Evolutionary conservation across 805 yeast species (phyloP).

Genomic region (Ogataea pini): DNA sequence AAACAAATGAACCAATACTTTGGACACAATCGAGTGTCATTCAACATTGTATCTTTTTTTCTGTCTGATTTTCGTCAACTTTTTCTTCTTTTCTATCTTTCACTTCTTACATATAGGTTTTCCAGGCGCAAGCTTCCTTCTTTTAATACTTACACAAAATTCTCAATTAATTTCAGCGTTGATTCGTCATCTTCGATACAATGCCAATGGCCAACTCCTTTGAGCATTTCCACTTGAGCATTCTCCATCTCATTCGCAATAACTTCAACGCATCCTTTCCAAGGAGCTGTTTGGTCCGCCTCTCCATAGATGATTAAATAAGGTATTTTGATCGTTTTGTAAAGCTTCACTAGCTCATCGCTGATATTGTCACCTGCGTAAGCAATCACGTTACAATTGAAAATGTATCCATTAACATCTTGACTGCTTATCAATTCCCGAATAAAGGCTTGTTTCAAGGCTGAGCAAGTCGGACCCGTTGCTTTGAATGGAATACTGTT

Average conservation of each 20-base stretch:
- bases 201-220: conserved; percentile 22
- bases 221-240: not conserved
- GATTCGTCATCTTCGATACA: conserved; percentile 18
- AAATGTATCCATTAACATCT: conserved; percentile 12
- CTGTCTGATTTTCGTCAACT: too few species aligned
- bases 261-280: conserved; percentile 14
- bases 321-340: conserved; percentile 10
- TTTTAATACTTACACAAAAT: conserved; percentile 8
- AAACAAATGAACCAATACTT: not conserved
- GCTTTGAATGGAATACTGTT: conserved; percentile 19
- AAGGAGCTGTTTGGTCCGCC: conserved; percentile 15
- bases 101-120: not conserved
- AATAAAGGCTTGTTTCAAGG: conserved; percentile 13
- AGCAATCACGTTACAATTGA: conserved; percentile 16
- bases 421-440: conserved; percentile 14
- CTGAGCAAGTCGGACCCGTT: conserved; percentile 13
- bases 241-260: conserved; percentile 8
- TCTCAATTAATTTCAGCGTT: conserved; percentile 7
- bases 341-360: conserved; percentile 6
- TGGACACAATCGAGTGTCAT: too few species aligned
- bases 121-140: conserved; percentile 1
- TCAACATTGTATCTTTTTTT: too few species aligned
- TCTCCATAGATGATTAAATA: conserved; percentile 16
- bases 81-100: too few species aligned
- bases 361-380: conserved; percentile 9